Evolutionary conservation across 495 filamentous ascomycete genomes (phyloP).

Genomic region (Penicillium goetzii): DNA sequence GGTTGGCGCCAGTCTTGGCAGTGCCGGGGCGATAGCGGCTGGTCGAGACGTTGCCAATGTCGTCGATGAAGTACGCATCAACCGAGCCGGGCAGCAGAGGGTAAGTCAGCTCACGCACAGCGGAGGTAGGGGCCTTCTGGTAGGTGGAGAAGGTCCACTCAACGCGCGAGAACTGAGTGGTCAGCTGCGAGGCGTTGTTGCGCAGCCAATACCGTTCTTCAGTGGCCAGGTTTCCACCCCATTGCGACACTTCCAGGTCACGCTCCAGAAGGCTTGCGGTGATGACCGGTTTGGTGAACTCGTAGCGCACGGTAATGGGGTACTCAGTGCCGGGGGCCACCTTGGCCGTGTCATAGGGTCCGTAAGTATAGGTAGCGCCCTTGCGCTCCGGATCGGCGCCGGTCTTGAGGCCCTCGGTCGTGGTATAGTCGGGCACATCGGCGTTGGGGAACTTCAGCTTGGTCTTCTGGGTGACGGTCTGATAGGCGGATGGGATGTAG

Average conservation of each 20-base stretch:
- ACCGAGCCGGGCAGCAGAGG: slow-evolving; percentile 76
- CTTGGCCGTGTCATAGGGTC: slow-evolving; percentile 76
- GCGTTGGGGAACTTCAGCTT: slow-evolving; percentile 85
- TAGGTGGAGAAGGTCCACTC: slow-evolving; percentile 74
- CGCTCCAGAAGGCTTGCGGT: slow-evolving; percentile 78
- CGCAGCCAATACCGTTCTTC: slow-evolving; percentile 91
- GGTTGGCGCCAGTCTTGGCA: slow-evolving; percentile 67
- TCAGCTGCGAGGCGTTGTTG: slow-evolving; percentile 83
- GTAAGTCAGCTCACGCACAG: slow-evolving; percentile 80
- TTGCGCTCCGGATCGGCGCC: slow-evolving; percentile 79
- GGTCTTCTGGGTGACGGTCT: slow-evolving; percentile 90
- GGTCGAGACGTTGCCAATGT: slow-evolving; percentile 96
- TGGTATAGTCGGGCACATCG: slow-evolving; percentile 84
- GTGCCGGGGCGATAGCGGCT: slow-evolving; percentile 81
- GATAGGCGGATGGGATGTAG: slow-evolving; percentile 79
- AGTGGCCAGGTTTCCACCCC: slow-evolving; percentile 93
- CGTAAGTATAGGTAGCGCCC: slow-evolving; percentile 86
- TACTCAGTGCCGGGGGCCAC: slow-evolving; percentile 70
- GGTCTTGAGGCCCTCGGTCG: slow-evolving; percentile 62
- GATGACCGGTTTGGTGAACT: slow-evolving; percentile 90
- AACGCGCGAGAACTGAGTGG: slow-evolving; percentile 83
- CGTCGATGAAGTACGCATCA: slow-evolving; percentile 92
- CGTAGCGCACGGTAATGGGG: slow-evolving; percentile 80
- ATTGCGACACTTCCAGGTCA: slow-evolving; percentile 93
- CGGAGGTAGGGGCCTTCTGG: slow-evolving; percentile 73